phyloP scores from a whole-genome alignment of 2,329 filamentous ascomycete species.

The Exserohilum turcica region DNA sequence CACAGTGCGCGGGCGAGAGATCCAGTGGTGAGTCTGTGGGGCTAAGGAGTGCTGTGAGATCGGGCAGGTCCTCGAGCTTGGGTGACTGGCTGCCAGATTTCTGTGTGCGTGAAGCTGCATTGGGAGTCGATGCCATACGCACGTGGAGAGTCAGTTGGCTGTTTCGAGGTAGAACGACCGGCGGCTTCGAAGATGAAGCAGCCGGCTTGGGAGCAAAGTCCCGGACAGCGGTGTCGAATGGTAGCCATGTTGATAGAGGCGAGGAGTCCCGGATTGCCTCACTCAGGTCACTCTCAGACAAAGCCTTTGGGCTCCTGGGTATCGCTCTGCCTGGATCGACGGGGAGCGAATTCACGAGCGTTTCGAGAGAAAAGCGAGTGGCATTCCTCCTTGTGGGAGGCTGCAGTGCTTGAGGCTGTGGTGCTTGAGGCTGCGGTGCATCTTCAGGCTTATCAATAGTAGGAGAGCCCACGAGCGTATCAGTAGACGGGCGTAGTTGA shows the following conservation, averaged over 20 bases:
- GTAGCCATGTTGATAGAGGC: not conserved
- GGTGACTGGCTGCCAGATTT: too few relatives aligned
- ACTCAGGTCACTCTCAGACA: not conserved
- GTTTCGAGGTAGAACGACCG: not conserved
- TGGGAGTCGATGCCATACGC: not conserved
- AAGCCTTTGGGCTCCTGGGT: not conserved
- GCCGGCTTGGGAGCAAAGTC: not conserved
- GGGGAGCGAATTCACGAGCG: not conserved
- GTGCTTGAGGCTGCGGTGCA: not conserved
- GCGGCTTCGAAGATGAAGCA: not conserved
- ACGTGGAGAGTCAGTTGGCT: not conserved
- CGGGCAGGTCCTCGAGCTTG: too few relatives aligned
- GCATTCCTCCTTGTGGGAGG: too few relatives aligned
- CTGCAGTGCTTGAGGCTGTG: not conserved
- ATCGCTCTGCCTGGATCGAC: not conserved
- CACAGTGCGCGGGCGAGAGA: not conserved
- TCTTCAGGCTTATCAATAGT: not conserved
- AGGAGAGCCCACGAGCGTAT: not conserved
- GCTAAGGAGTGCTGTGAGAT: too few relatives aligned
- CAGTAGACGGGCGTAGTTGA: not conserved
- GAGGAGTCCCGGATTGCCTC: not conserved
- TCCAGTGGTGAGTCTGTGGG: not conserved
- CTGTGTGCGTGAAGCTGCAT: too few relatives aligned
- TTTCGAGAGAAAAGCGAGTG: not conserved
- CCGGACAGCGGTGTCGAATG: not conserved